Base-by-base conservation (phyloP, 768 basidiomycete species). In the Auricularia heimuer region DNA sequence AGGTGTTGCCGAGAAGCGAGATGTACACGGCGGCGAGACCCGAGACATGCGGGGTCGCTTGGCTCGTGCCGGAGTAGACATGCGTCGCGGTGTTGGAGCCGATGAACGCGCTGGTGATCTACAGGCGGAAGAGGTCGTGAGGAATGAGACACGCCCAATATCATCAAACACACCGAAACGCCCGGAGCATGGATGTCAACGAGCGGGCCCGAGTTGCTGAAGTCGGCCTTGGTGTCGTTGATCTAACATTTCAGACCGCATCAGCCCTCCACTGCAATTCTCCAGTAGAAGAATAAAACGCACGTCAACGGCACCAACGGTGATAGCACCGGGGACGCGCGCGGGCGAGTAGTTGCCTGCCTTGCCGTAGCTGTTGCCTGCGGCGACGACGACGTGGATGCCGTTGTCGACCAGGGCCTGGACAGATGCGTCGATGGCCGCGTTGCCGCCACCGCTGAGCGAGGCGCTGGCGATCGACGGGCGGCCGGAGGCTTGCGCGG, bases 11-110 rank as follows among this genome's bases (percentile, higher is more conserved):
- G 35, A 72, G 66, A 11, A 71, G 64, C 47, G 67, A 65, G 47
- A 79, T 72, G 62, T 79, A 67, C 61, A 76, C 78, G 34, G 79
- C 78, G 34, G 78, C 71, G 61, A 80, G 71, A 29, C 79, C 79
- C 18, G 78, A 71, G 35, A 80, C 69, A 63, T 80, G 76, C 24
- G 79, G 77, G 37, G 78, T 74, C 61, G 79, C 76, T 75, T 18
- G 35, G 11, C 3, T 39, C n/a, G 64, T 67, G 11, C 54, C 54
- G 11, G 54, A 54, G 54, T 54, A 54, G 7, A 29, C 54, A 8
- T n/a, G n/a, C 7, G 29, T n/a, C 54, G 54, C 54, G n/a, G 54
- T 54, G n/a, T n/a, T 54, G 11, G n/a, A n/a, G n/a, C 44, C 62
- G 42, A 60, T 56, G 42, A 51, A 66, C n/a, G 67, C 66, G n/a